Evolutionary conservation across 345 rosid genomes (phyloP).

Genomic region (Hevea brasiliensis): DNA sequence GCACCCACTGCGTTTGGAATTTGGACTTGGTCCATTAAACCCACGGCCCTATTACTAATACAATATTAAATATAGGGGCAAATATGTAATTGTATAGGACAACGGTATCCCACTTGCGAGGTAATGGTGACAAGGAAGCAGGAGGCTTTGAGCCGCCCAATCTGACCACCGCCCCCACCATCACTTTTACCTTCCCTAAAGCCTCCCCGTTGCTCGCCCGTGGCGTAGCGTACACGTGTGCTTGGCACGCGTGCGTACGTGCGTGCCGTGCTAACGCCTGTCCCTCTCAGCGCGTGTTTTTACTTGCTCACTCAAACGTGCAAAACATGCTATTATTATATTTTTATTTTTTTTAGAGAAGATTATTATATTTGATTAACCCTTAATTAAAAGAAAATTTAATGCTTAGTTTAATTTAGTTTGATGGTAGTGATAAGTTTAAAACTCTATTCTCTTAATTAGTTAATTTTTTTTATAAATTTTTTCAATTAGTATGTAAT

Average conservation of each 20-base stretch:
- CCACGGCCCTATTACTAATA: too few species aligned
- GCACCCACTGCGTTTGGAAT: too few species aligned
- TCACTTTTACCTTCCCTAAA: neutral
- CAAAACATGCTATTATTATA: neutral
- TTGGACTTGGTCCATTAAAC: neutral
- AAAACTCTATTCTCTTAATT: too few species aligned
- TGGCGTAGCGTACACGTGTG: neutral
- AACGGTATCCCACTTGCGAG: neutral
- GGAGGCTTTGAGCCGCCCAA: conserved; percentile 17
- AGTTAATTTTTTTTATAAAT: too few species aligned
- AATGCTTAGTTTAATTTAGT: too few species aligned
- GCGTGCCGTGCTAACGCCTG: neutral
- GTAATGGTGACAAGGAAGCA: conserved; percentile 2
- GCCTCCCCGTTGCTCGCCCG: neutral
- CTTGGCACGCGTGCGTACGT: too few species aligned
- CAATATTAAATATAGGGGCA: neutral
- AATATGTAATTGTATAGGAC: neutral
- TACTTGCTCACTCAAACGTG: neutral
- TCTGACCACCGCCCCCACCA: conserved; percentile 4
- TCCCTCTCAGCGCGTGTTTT: neutral
- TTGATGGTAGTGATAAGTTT: too few species aligned
- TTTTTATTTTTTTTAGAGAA: too few species aligned
- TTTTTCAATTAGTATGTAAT: too few species aligned
- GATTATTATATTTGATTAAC: too few species aligned
- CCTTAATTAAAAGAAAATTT: too few species aligned